These are phyloP conservation scores for Aspergillus floridensis DNA, from an alignment of 2,329 filamentous ascomycete species.

Conservation along the genomic window DNA sequence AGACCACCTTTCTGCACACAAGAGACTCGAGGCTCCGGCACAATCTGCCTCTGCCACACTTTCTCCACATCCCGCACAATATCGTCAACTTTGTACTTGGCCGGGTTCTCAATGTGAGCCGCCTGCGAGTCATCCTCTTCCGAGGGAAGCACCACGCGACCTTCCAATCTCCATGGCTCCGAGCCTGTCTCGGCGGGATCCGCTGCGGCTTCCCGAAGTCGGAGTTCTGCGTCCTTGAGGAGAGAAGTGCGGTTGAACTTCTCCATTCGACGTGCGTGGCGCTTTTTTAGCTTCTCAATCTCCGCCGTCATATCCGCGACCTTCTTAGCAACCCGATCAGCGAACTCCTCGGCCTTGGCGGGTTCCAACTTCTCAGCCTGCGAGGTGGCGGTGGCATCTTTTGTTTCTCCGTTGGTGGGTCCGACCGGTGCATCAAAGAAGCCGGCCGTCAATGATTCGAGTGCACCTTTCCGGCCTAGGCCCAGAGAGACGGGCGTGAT, in stretches of 20 bases:
- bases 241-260: slow-evolving; percentile 69
- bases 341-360: slow-evolving; percentile 80
- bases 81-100: slow-evolving; percentile 58
- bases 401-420: slow-evolving; percentile 26
- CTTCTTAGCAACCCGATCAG: slow-evolving; percentile 70
- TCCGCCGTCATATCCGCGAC: slow-evolving; percentile 73
- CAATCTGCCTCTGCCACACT: slow-evolving; percentile 65
- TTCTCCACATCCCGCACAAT: slow-evolving; percentile 73
- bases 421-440: slow-evolving; percentile 67
- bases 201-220: slow-evolving; percentile 66
- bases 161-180: slow-evolving; percentile 65
- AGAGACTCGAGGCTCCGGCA: slow-evolving; percentile 61
- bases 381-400: slow-evolving; percentile 30
- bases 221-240: slow-evolving; percentile 71
- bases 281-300: slow-evolving; percentile 77
- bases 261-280: slow-evolving; percentile 72
- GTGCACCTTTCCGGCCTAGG: slow-evolving; percentile 77
- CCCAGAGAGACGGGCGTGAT: slow-evolving; percentile 86
- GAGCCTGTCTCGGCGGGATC: slow-evolving; percentile 53
- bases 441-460: slow-evolving; percentile 76
- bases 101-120: slow-evolving; percentile 42
- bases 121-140: slow-evolving; percentile 37
- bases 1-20: slow-evolving; percentile 77
- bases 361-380: slow-evolving; percentile 64
- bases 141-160: slow-evolving; percentile 36